These are phyloP conservation scores for Alternaria sp. DNA, from an alignment of 2,329 filamentous ascomycete genomes.

Conservation along the genomic window DNA sequence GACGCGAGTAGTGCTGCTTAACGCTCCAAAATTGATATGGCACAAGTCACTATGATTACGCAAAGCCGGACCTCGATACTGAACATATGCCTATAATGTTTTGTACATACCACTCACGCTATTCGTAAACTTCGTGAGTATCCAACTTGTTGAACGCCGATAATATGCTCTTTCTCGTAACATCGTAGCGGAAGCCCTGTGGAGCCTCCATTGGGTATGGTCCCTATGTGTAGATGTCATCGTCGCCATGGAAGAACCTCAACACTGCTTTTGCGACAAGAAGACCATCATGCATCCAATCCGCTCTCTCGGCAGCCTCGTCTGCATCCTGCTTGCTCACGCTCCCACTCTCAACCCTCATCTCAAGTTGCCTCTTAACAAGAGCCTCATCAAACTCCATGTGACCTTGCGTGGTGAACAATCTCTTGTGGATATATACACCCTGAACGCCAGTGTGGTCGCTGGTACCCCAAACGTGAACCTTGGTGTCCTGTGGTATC, in stretches of 20 bases:
- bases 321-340: constrained; percentile 50
- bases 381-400: constrained; percentile 59
- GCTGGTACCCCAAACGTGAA: constrained; percentile 61
- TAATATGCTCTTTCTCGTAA: neutral
- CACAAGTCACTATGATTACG: neutral
- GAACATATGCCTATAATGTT: neutral
- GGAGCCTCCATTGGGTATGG: neutral
- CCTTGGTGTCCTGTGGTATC: constrained; percentile 48
- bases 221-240: constrained; percentile 30
- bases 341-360: constrained; percentile 54
- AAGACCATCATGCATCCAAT: constrained; percentile 46
- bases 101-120: neutral
- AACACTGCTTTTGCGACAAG: constrained; percentile 42
- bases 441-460: constrained; percentile 58
- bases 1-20: neutral
- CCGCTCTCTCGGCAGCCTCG: constrained; percentile 44
- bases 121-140: neutral
- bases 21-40: neutral
- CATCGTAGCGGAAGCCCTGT: neutral
- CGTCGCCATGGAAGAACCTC: constrained; percentile 46
- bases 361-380: constrained; percentile 57
- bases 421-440: constrained; percentile 55
- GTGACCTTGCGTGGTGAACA: constrained; percentile 60
- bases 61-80: neutral
- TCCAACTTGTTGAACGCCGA: neutral